Evolutionary conservation across 441 rosid genomes (phyloP).

Genomic region (Aquilaria agallochum): DNA sequence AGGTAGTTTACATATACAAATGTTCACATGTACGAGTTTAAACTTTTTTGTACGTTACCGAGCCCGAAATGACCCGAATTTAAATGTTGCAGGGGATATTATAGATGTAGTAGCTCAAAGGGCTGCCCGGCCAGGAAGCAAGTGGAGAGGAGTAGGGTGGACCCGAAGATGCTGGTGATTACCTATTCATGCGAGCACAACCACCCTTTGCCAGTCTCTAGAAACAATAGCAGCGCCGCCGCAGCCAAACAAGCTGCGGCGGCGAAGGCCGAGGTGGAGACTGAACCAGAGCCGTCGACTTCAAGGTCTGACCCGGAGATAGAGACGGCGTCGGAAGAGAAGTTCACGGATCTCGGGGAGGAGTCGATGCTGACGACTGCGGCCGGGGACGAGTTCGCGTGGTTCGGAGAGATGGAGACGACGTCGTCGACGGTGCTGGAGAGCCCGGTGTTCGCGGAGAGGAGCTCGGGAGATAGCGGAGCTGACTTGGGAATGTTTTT

Average conservation of each 20-base stretch:
- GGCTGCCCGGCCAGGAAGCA: slow-evolving; percentile 97
- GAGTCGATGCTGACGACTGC: slow-evolving; percentile 33
- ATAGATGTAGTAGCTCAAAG: slow-evolving; percentile 91
- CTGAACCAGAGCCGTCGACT: slow-evolving; percentile 5
- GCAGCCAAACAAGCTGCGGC: slow-evolving; percentile 12
- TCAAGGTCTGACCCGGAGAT: slow-evolving; percentile 29
- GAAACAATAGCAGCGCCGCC: slow-evolving; percentile 35
- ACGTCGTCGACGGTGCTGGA: slow-evolving; percentile 69
- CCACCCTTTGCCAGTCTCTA: slow-evolving; percentile 76
- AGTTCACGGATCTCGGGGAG: slow-evolving; percentile 41
- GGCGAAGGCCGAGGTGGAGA: slow-evolving; percentile 1
- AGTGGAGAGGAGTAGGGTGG: slow-evolving; percentile 79
- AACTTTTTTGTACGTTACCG: too few relatives aligned
- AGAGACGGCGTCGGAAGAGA: slow-evolving; percentile 32
- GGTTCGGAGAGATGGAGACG: slow-evolving; percentile 81
- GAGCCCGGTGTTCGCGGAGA: slow-evolving; percentile 58
- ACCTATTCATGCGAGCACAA: slow-evolving; percentile 89
- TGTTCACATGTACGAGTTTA: too few relatives aligned
- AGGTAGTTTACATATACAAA: slow-evolving; percentile 30
- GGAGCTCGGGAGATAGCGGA: slow-evolving; percentile 16
- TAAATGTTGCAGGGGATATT: slow-evolving; percentile 59
- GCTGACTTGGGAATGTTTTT: slow-evolving; percentile 52
- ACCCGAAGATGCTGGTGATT: slow-evolving; percentile 78
- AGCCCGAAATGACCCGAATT: too few relatives aligned
- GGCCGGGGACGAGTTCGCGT: slow-evolving; percentile 55